phyloP scores from a whole-genome alignment of 208 protist genomes.

The Leishmania martiniquensis region DNA sequence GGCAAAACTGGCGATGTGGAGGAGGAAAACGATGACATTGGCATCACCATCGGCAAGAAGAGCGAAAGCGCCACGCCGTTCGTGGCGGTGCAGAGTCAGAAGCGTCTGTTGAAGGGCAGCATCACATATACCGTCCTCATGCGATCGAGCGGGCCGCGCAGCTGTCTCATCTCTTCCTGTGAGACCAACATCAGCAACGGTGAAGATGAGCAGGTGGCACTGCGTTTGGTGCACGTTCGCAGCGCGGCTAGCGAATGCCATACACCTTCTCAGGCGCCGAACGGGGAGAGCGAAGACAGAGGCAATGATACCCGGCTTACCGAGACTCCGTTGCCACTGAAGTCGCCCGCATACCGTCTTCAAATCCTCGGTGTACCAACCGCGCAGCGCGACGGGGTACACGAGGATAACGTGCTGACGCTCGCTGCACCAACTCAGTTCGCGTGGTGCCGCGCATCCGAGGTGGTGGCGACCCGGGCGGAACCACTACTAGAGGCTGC shows the following conservation, averaged over 20 bases:
- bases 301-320: neutral
- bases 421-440: slow-evolving; percentile 25
- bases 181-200: slow-evolving; percentile 16
- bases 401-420: slow-evolving; percentile 16
- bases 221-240: slow-evolving; percentile 25
- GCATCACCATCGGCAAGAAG: slow-evolving; percentile 89
- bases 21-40: slow-evolving; percentile 85
- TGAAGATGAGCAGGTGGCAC: slow-evolving; percentile 15
- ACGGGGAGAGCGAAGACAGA: neutral
- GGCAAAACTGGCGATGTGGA: slow-evolving; percentile 70
- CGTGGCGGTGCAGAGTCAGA: slow-evolving; percentile 72
- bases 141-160: slow-evolving; percentile 54
- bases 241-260: neutral
- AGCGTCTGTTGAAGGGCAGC: slow-evolving; percentile 75
- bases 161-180: slow-evolving; percentile 60
- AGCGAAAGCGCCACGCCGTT: slow-evolving; percentile 78
- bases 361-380: slow-evolving; percentile 10
- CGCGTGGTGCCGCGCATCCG: slow-evolving; percentile 15
- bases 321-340: neutral
- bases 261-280: neutral
- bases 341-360: neutral
- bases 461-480: slow-evolving; percentile 14
- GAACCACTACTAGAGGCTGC: slow-evolving; percentile 12
- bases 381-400: neutral
- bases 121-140: slow-evolving; percentile 82